Evolutionary conservation across 352 stramenopile genomes (phyloP).

Genomic region (Phytophthora sojae): DNA sequence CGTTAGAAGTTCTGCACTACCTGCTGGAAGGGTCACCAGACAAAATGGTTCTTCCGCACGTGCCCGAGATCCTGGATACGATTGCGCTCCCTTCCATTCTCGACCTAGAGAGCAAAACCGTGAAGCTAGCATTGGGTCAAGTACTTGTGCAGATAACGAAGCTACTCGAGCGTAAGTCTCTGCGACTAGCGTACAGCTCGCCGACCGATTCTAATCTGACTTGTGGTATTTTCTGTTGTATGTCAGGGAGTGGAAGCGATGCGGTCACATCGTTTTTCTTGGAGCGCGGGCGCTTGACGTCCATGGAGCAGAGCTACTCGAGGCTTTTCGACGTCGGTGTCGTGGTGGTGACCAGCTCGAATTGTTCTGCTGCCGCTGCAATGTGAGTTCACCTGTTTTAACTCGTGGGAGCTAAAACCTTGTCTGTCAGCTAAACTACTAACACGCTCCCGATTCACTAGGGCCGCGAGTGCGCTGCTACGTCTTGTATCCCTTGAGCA

Average conservation of each 20-base stretch:
- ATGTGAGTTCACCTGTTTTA: conserved; percentile 17
- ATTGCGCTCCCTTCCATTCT: conserved; percentile 48
- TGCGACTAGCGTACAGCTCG: background rate
- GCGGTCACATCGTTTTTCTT: conserved; percentile 64
- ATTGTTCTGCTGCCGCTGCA: conserved; percentile 22
- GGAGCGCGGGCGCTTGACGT: conserved; percentile 53
- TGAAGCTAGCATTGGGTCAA: conserved; percentile 43
- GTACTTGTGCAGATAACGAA: conserved; percentile 44
- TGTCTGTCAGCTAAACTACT: background rate
- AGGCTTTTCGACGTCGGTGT: conserved; percentile 56
- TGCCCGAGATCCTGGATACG: conserved; percentile 61
- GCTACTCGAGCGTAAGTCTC: conserved; percentile 58
- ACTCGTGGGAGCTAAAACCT: background rate
- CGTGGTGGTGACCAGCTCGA: conserved; percentile 33
- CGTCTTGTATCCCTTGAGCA: conserved; percentile 39
- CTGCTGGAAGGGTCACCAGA: conserved; percentile 70
- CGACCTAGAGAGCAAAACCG: conserved; percentile 48
- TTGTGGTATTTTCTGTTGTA: conserved; percentile 7
- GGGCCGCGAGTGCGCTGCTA: conserved; percentile 35
- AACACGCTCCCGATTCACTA: conserved; percentile 20
- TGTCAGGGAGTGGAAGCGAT: conserved; percentile 50
- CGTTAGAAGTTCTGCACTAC: conserved; percentile 59
- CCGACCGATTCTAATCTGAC: background rate
- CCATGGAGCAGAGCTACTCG: conserved; percentile 48
- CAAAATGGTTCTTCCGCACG: conserved; percentile 62